Base-by-base conservation (phyloP, 2,329 filamentous ascomycete genomes). In the Ceratocystis lukuohia region DNA sequence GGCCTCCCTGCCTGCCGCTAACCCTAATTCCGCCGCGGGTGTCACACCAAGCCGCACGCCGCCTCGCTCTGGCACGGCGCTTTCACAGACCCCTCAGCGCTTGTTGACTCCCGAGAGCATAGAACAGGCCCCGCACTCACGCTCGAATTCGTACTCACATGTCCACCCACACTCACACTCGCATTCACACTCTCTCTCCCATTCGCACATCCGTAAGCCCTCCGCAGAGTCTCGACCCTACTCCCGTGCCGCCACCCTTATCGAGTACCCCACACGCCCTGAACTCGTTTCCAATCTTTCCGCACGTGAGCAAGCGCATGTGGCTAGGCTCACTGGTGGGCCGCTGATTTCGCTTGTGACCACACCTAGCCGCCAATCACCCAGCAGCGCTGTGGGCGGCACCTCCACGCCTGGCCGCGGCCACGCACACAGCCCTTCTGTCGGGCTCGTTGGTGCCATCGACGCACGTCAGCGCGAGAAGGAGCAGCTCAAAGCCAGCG, bases 291-390 rank as follows among this genome's bases (percentile, higher is more conserved):
- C 82, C 0, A 83, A 87, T 67, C 79, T 96, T n/a, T 91, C 89
- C 22, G 91, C 91, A 20, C 84, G 88, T 17, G 91, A 96, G 74
- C 91, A 95, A 74, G 90, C 95, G 75, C 88, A 95, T 70, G 82
- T 96, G n/a, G 89, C 91, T 8, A 84, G 88, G 46, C 80, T 90
- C 70, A 96, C 91, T 0, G 88, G 89, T 0, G 86, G 85, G 0
- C 88, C 91, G 0, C 78, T 96, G 62, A 82, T 95, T 71, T 85
- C 83, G 67, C 78, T 95, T 73, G 61, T 48, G 30, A 63, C 44
- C 7, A 59, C 56, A 25, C 56, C 56, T 2, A 15, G 15, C 28
- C 56, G 56, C 15, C 56, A 59, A 15, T 8, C 56, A 3, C 30
- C 25, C 12, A 59, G 28, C 56, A 59, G 56, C 17, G 56, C 56